Evolutionary conservation across 805 yeast genomes (phyloP).

Genomic region (Yarrowia osloensis): DNA sequence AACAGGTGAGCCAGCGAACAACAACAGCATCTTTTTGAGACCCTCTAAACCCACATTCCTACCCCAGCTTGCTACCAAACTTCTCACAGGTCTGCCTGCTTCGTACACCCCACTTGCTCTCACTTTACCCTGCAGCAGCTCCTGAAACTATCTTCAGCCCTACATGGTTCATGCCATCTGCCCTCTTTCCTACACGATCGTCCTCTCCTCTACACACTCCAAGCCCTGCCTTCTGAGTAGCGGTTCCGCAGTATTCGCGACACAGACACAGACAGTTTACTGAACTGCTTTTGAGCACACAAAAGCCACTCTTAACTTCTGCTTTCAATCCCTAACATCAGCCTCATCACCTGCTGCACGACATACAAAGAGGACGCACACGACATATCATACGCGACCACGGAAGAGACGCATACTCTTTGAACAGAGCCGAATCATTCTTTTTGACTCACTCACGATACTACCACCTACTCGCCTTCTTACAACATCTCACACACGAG

Average conservation of each 20-base stretch:
- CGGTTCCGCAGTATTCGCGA: background rate
- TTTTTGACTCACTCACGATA: background rate
- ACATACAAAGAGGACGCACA: background rate
- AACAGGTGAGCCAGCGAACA: background rate
- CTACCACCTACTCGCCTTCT: too few species aligned
- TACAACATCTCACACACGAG: too few species aligned
- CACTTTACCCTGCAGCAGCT: constrained; percentile 16
- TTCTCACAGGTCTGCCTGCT: background rate
- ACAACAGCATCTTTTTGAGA: background rate
- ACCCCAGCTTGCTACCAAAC: background rate
- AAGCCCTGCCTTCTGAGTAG: background rate
- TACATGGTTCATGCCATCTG: background rate
- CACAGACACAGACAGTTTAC: background rate
- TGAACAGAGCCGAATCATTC: background rate
- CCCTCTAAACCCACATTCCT: background rate
- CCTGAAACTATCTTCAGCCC: constrained; percentile 9
- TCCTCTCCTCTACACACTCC: background rate
- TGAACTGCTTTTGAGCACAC: too few species aligned
- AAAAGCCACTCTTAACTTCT: background rate
- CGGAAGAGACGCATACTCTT: background rate
- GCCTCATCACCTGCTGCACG: background rate
- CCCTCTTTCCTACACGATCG: background rate
- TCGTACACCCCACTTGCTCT: background rate
- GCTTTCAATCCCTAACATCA: background rate
- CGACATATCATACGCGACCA: background rate